Evolutionary conservation across 106 monocot species (phyloP).

Genomic region (Vanilla planifolia): DNA sequence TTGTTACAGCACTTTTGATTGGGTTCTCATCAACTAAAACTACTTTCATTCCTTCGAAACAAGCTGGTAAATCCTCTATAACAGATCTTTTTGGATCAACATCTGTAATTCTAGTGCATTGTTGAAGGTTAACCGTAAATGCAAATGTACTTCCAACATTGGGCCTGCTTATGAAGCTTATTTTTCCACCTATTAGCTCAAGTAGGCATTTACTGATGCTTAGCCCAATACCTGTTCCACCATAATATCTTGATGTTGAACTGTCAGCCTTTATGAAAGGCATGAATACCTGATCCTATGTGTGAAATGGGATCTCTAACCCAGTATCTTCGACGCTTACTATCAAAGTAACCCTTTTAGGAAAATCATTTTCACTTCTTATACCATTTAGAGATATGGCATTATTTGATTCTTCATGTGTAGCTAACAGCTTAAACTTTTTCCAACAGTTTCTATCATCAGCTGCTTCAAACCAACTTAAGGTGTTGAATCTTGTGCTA

Average conservation of each 20-base stretch:
- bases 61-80: constrained; percentile 44
- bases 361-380: constrained; percentile 8
- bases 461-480: constrained; percentile 55
- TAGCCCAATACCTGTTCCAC: constrained; percentile 85
- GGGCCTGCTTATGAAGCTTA: constrained; percentile 66
- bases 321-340: constrained; percentile 85
- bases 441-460: constrained; percentile 50
- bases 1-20: constrained; percentile 75
- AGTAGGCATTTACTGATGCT: constrained; percentile 90
- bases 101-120: constrained; percentile 13
- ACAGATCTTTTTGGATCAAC: constrained; percentile 33
- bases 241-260: constrained; percentile 78
- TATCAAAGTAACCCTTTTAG: constrained; percentile 41
- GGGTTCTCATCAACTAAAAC: constrained; percentile 61
- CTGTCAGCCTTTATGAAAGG: constrained; percentile 96
- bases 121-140: constrained; percentile 55
- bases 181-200: constrained; percentile 72
- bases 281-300: constrained; percentile 73
- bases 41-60: constrained; percentile 61
- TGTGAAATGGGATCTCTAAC: constrained; percentile 70
- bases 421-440: constrained; percentile 29
- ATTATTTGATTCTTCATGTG: constrained; percentile 21
- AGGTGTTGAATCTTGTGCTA: constrained; percentile 26
- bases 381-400: constrained; percentile 28
- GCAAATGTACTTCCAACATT: constrained; percentile 70